phyloP scores from a whole-genome alignment of 768 basidiomycete genomes.

The Tricholoma terreum region DNA sequence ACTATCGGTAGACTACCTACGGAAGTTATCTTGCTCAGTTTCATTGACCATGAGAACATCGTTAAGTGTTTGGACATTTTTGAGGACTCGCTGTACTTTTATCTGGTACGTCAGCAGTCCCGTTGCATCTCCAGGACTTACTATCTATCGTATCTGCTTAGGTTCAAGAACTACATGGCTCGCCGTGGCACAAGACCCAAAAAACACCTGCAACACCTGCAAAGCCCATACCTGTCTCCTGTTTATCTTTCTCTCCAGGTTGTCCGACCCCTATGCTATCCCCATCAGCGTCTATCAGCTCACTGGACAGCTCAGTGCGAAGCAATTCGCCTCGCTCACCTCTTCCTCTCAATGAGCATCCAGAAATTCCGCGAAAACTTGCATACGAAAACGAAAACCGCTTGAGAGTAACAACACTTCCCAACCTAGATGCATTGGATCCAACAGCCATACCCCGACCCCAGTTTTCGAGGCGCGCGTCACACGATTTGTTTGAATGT shows the following conservation, averaged over 20 bases:
- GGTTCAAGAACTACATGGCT: conserved; percentile 92
- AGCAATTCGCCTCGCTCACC: conserved; percentile 35
- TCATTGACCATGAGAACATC: conserved; percentile 75
- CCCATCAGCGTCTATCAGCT: conserved; percentile 50
- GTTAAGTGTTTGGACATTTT: conserved; percentile 82
- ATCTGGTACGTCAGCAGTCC: conserved; percentile 57
- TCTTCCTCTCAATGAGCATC: not conserved
- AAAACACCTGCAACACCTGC: conserved; percentile 17
- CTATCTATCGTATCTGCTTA: conserved; percentile 24
- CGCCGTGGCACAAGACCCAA: conserved; percentile 70
- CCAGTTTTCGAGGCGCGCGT: conserved; percentile 64
- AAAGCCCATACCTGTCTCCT: conserved; percentile 18
- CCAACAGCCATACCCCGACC: conserved; percentile 28
- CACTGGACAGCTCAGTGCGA: conserved; percentile 41
- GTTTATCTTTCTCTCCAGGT: conserved; percentile 24
- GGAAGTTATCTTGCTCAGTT: conserved; percentile 75
- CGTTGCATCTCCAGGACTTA: not conserved
- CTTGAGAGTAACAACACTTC: not conserved
- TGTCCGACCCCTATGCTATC: conserved; percentile 54
- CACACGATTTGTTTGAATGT: conserved; percentile 93
- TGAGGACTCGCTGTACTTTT: conserved; percentile 82
- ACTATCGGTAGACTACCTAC: conserved; percentile 65
- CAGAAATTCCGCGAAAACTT: not conserved
- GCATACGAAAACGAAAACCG: not conserved
- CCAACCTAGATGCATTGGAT: conserved; percentile 11